Conservation (phyloP, 495 filamentous ascomycete genomes). For the Ramalina peruviana region DNA sequence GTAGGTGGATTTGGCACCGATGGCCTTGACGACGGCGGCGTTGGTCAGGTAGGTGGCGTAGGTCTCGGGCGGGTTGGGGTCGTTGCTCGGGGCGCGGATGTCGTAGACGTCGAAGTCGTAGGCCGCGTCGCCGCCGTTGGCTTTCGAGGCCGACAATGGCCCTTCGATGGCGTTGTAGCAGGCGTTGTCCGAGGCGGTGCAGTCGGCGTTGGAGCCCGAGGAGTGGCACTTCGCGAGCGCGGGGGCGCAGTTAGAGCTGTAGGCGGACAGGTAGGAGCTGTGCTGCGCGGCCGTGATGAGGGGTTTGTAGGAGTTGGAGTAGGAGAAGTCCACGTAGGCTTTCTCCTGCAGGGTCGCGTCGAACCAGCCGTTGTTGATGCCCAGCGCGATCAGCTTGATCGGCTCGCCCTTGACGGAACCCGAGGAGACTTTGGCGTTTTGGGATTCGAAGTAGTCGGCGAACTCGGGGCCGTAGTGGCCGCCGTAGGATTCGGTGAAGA, state of each 20-base stretch:
- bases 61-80: conserved; percentile 34
- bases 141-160: conserved; percentile 17
- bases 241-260: conserved; percentile 29
- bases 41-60: conserved; percentile 31
- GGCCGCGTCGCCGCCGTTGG: conserved; percentile 33
- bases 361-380: conserved; percentile 45
- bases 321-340: conserved; percentile 36
- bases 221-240: conserved; percentile 24
- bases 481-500: conserved; percentile 44
- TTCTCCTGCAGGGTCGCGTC: conserved; percentile 35
- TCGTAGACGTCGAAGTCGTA: conserved; percentile 36
- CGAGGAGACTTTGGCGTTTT: conserved; percentile 32
- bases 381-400: conserved; percentile 39
- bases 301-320: conserved; percentile 38
- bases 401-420: conserved; percentile 30
- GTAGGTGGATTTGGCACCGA: conserved; percentile 36
- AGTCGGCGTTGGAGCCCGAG: conserved; percentile 25
- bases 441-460: conserved; percentile 33
- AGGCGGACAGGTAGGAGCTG: conserved; percentile 23
- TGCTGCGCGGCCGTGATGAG: conserved; percentile 32
- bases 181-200: conserved; percentile 26
- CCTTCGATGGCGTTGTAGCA: conserved; percentile 33
- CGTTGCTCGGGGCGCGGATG: conserved; percentile 28
- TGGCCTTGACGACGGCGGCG: conserved; percentile 29
- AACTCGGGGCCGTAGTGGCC: conserved; percentile 44